Evolutionary conservation across 2,329 filamentous ascomycete species (phyloP), one percentile per base, ranked within the genome.

Genomic region (Penicillium sp.): DNA sequence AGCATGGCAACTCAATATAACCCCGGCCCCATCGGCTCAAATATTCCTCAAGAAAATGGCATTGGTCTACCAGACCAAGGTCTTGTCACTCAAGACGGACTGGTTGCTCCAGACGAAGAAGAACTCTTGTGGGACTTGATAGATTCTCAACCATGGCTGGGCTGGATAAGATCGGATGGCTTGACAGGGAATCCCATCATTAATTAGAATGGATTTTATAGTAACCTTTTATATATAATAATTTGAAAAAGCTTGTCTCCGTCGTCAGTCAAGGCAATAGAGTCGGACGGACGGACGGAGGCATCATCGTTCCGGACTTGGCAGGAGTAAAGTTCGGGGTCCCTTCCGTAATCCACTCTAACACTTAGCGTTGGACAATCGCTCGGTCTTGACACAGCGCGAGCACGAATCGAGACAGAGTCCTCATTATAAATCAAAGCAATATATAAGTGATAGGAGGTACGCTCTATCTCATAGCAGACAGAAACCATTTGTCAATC

Each of bases 131-230:
- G 43, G 43, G 43, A 31, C 26, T 45, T 45, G 43, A 45, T 45
- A 45, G 43, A 45, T 45, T 45, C 43, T 29, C 43, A 45, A 29
- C 43, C 43, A 29, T 45, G 43, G 43, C 43, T 45, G 21, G 43
- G 43, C 14, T 45, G 43, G 43, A 45, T 45, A 29, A 31, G 43
- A 45, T 45, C 43, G 18, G 43, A 45, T 31, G 43, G 14, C 24
- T 45, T 45, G 43, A 45, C 43, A 45, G 43, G 31, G 14, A 45
- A 45, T 18, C 43, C 43, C 5, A 45, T 13, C 23, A 6, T 24
- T 26, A 21, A 42, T 9, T 23, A 28, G n/a, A n/a, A n/a, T n/a
- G n/a, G 47, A 23, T 47, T 16, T 33, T 33, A 33, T 33, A 33
- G 11, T 14, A 10, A 14, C 14, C 14, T 33, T 14, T 9, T 14